phyloP scores from a whole-genome alignment of 1,284 basidiomycete species.

The Thelephora terrestris region DNA sequence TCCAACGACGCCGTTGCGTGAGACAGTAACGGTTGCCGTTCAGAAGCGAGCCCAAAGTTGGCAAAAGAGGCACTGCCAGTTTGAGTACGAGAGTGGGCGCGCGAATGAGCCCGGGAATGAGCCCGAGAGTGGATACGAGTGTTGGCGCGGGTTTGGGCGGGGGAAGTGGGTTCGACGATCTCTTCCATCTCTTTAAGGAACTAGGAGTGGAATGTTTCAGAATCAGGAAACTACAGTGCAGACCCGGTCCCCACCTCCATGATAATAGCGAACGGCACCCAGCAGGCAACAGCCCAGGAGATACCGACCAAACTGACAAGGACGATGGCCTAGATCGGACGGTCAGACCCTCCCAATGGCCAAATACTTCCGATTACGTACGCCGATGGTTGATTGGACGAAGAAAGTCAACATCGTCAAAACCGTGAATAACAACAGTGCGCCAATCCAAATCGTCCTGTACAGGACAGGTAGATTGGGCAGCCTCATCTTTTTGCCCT shows the following conservation, averaged over 20 bases:
- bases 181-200: conserved; percentile 70
- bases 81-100: not conserved
- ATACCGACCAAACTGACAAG: conserved; percentile 82
- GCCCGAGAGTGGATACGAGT: conserved; percentile 12
- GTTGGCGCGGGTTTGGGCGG: not conserved
- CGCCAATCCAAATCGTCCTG: conserved; percentile 86
- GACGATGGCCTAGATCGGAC: conserved; percentile 48
- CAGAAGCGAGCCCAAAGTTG: conserved; percentile 21
- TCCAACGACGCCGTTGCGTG: conserved; percentile 35
- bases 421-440: conserved; percentile 67
- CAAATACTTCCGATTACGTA: not conserved
- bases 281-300: conserved; percentile 92
- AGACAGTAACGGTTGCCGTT: conserved; percentile 60
- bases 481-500: conserved; percentile 62
- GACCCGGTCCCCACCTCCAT: conserved; percentile 61
- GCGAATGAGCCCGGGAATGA: conserved; percentile 5
- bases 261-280: conserved; percentile 86
- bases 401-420: conserved; percentile 81
- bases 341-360: not conserved
- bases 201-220: conserved; percentile 25
- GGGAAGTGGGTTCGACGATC: too few relatives aligned
- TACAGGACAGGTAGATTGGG: conserved; percentile 84
- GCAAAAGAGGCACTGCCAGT: not conserved
- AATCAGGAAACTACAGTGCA: conserved; percentile 4
- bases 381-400: conserved; percentile 39